Evolutionary conservation across 176 grass and related monocot genomes (phyloP).

Genomic region (Triticum monococcum): DNA sequence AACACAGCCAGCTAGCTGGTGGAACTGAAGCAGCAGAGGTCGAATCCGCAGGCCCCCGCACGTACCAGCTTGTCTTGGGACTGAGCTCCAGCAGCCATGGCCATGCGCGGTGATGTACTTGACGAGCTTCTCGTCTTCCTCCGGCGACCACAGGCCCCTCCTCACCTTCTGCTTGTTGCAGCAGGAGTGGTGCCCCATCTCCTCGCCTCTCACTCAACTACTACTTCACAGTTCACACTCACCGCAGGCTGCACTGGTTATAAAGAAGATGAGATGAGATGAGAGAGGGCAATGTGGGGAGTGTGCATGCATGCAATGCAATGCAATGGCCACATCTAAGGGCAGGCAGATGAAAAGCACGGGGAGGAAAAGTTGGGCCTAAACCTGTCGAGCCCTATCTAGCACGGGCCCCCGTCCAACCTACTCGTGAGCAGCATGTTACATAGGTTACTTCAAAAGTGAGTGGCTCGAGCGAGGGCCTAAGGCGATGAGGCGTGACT

Average conservation of each 20-base stretch:
- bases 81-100: slow-evolving; percentile 99
- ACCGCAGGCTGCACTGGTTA: slow-evolving; percentile 25
- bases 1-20: neutral
- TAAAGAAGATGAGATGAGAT: slow-evolving; percentile 35
- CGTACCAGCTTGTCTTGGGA: slow-evolving; percentile 76
- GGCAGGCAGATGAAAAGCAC: slow-evolving; percentile 49
- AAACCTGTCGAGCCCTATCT: slow-evolving; percentile 27
- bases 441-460: slow-evolving; percentile 58
- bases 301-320: slow-evolving; percentile 12
- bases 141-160: slow-evolving; percentile 95
- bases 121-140: slow-evolving; percentile 96
- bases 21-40: neutral
- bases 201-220: slow-evolving; percentile 27
- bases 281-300: neutral
- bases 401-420: neutral
- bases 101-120: slow-evolving; percentile 84
- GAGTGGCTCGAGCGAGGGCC: slow-evolving; percentile 33
- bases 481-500: neutral
- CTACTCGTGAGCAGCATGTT: slow-evolving; percentile 43
- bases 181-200: slow-evolving; percentile 98
- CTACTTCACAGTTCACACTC: neutral
- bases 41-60: neutral
- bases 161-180: slow-evolving; percentile 99
- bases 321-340: slow-evolving; percentile 20
- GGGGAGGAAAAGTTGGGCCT: slow-evolving; percentile 34